Percentiles rank a stretch among this genome's conserved stretches.
These are phyloP conservation scores for Diaporthe sp. DNA, from an alignment of 2,329 filamentous ascomycete genomes.

Conservation along the genomic window DNA sequence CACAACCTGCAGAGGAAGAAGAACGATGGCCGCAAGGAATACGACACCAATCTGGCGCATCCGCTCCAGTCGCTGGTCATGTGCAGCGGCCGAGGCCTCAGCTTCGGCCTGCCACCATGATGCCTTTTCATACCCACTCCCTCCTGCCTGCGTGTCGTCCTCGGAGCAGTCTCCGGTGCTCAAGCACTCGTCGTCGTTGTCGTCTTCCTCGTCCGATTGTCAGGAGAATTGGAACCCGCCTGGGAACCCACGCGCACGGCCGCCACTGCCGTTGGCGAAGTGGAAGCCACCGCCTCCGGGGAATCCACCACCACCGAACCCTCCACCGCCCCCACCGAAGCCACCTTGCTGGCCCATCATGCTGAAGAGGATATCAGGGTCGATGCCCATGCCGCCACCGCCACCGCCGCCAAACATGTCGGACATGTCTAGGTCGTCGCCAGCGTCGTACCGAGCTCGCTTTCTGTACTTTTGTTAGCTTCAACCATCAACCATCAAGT, in stretches of 20 bases:
- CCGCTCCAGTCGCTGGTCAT: slow-evolving; percentile 55
- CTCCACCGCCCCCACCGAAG: slow-evolving; percentile 63
- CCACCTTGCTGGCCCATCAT: slow-evolving; percentile 81
- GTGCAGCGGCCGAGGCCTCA: slow-evolving; percentile 46
- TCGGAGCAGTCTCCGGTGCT: slow-evolving; percentile 47
- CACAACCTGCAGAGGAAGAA: slow-evolving; percentile 61
- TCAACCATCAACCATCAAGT: no score
- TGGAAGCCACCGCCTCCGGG: slow-evolving; percentile 65
- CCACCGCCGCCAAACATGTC: slow-evolving; percentile 83
- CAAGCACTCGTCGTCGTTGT: slow-evolving; percentile 48
- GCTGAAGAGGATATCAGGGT: slow-evolving; percentile 84
- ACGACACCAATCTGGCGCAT: slow-evolving; percentile 59
- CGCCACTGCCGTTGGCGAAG: slow-evolving; percentile 62
- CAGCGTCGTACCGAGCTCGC: slow-evolving; percentile 90
- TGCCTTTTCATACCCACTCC: slow-evolving; percentile 42
- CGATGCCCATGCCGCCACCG: slow-evolving; percentile 73
- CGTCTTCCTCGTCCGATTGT: slow-evolving; percentile 57
- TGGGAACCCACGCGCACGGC: slow-evolving; percentile 59
- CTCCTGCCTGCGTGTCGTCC: slow-evolving; percentile 40
- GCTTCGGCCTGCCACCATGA: slow-evolving; percentile 37
- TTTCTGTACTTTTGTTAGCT: slow-evolving; percentile 64
- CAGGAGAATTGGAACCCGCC: slow-evolving; percentile 61
- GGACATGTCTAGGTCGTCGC: slow-evolving; percentile 88
- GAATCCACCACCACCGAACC: slow-evolving; percentile 66
- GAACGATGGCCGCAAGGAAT: slow-evolving; percentile 59